Percentiles rank a stretch among this genome's conserved stretches.
phyloP scores from a whole-genome alignment of 345 rosid genomes.

The Luvunga scandens region DNA sequence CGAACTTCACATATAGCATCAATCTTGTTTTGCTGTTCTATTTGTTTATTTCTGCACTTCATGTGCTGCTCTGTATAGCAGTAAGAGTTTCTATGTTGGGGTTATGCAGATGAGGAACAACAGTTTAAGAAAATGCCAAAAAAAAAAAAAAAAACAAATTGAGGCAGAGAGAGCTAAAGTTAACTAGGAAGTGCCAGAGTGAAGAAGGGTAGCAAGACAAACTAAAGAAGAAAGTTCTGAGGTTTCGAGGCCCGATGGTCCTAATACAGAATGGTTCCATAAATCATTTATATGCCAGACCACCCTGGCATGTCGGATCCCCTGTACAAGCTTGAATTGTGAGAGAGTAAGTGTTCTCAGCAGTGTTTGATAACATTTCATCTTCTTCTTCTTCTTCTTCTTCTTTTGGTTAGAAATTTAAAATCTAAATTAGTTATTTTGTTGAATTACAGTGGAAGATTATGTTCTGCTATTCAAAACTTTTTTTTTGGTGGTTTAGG shows the following conservation, averaged over 20 bases:
- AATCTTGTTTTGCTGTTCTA: not conserved
- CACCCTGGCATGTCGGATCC: too few species aligned
- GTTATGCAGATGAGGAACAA: too few species aligned
- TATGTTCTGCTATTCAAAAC: too few species aligned
- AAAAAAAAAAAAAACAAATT: constrained; percentile 30
- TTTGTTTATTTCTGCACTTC: too few species aligned
- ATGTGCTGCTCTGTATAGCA: too few species aligned
- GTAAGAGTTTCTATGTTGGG: not conserved
- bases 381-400: too few species aligned
- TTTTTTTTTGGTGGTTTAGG: not conserved
- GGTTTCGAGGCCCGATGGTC: constrained; percentile 26
- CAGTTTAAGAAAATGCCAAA: constrained; percentile 57
- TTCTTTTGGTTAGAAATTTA: not conserved
- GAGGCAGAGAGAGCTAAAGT: constrained; percentile 63
- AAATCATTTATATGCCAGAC: not conserved
- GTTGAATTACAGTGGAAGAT: too few species aligned
- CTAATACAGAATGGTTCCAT: not conserved
- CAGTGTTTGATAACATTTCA: not conserved
- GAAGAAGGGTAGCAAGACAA: constrained; percentile 75
- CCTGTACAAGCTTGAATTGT: not conserved
- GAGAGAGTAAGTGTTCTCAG: not conserved
- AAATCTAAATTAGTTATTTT: too few species aligned
- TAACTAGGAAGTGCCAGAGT: constrained; percentile 61
- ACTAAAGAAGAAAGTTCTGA: constrained; percentile 47
- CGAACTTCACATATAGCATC: not conserved